phyloP scores from a whole-genome alignment of 75 land plant species.

The Picea glauca region DNA sequence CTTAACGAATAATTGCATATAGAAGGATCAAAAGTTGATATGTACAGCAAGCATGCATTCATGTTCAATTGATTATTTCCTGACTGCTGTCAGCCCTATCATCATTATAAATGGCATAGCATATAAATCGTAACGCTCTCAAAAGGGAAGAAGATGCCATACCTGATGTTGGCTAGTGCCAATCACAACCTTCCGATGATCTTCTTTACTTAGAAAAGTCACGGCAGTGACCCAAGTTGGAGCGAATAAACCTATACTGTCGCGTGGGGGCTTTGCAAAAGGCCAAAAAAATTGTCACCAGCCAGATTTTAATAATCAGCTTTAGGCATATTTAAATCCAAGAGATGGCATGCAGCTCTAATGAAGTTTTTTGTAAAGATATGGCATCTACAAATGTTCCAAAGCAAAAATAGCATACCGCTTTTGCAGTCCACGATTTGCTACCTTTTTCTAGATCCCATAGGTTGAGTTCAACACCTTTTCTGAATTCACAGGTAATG shows the following conservation, averaged over 20 bases:
- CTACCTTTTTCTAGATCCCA: too few species aligned
- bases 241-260: constrained; percentile 67
- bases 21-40: background rate
- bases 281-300: background rate
- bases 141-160: background rate
- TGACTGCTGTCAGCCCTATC: background rate
- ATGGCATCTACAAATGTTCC: too few species aligned
- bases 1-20: background rate
- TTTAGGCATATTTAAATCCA: background rate
- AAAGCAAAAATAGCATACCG: background rate
- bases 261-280: constrained; percentile 50
- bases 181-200: constrained; percentile 72
- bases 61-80: background rate
- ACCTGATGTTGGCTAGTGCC: constrained; percentile 53
- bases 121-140: background rate
- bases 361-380: too few species aligned
- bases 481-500: background rate
- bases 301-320: background rate
- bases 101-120: background rate
- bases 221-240: constrained; percentile 80
- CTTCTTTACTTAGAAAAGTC: constrained; percentile 60
- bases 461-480: too few species aligned
- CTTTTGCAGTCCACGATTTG: too few species aligned
- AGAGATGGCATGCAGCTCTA: constrained; percentile 49
- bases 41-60: background rate